Evolutionary conservation across 345 rosid genomes (phyloP).

Genomic region (Raphanus raphanistrum): DNA sequence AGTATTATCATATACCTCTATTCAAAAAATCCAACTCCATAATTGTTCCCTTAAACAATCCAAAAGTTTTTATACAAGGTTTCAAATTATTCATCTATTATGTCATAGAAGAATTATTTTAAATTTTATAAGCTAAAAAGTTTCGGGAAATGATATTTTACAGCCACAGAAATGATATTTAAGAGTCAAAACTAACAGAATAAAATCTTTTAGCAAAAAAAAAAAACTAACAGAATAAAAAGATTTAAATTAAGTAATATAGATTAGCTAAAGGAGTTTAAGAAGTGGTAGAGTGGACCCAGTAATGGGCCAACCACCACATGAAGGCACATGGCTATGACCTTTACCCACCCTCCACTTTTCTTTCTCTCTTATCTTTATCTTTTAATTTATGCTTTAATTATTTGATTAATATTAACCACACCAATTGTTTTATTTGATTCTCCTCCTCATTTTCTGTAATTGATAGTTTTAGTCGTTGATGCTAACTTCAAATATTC

Average conservation of each 20-base stretch:
- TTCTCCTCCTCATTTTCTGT: conserved; percentile 7
- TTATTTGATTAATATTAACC: conserved; percentile 29
- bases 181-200: conserved; percentile 5
- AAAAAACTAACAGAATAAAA: background rate
- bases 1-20: background rate
- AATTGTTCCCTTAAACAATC: background rate
- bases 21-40: background rate
- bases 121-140: background rate
- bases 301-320: conserved; percentile 44
- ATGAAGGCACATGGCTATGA: conserved; percentile 47
- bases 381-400: conserved; percentile 24
- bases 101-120: background rate
- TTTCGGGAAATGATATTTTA: background rate
- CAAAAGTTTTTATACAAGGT: background rate
- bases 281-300: conserved; percentile 35
- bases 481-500: background rate
- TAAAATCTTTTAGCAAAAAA: too few species aligned
- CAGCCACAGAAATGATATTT: background rate
- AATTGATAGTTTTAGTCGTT: conserved; percentile 11
- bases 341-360: conserved; percentile 36
- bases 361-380: conserved; percentile 38
- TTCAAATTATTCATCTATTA: background rate
- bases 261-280: conserved; percentile 18
- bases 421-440: conserved; percentile 33
- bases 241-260: background rate